Conservation (phyloP, 2,329 filamentous ascomycete genomes). For the Pyrenochaeta sp. region DNA sequence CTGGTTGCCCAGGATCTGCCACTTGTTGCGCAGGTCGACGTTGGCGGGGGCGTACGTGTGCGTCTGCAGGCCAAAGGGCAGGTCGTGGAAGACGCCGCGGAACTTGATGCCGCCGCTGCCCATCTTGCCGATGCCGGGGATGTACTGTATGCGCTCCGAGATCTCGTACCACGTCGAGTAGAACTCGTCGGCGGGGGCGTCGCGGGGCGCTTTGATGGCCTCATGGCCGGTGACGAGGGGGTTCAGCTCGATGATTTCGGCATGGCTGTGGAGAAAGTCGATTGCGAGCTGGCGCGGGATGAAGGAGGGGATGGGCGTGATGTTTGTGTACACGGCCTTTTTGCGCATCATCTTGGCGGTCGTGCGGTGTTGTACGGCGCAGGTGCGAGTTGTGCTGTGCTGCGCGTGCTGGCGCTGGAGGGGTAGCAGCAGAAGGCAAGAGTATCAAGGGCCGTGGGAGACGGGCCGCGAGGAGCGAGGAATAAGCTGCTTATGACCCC, state of each 20-base stretch:
- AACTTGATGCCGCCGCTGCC: constrained; percentile 72
- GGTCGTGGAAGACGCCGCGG: constrained; percentile 75
- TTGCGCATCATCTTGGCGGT: constrained; percentile 55
- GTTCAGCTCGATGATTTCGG: constrained; percentile 74
- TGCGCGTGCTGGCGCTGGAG: no score
- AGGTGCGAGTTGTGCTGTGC: not conserved
- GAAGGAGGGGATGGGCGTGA: constrained; percentile 73
- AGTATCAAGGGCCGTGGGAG: not conserved
- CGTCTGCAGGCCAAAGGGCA: constrained; percentile 75
- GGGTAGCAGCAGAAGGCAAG: no score
- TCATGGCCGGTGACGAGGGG: constrained; percentile 71
- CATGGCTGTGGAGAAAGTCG: constrained; percentile 74
- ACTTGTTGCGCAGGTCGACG: constrained; percentile 72
- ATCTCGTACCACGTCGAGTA: constrained; percentile 80
- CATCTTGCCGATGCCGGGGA: constrained; percentile 71
- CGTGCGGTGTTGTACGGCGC: not conserved
- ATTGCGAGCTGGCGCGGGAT: constrained; percentile 75
- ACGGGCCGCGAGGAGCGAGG: not conserved
- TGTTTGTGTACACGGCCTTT: constrained; percentile 71
- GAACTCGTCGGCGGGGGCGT: constrained; percentile 73
- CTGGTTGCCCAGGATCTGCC: constrained; percentile 73
- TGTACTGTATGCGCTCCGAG: constrained; percentile 70
- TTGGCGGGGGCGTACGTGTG: constrained; percentile 74
- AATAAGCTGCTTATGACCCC: constrained; percentile 6
- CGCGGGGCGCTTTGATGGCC: constrained; percentile 70